Evolutionary conservation across 345 rosid genomes (phyloP), one percentile per base, ranked within the genome.

Genomic region (Geranium brycei): DNA sequence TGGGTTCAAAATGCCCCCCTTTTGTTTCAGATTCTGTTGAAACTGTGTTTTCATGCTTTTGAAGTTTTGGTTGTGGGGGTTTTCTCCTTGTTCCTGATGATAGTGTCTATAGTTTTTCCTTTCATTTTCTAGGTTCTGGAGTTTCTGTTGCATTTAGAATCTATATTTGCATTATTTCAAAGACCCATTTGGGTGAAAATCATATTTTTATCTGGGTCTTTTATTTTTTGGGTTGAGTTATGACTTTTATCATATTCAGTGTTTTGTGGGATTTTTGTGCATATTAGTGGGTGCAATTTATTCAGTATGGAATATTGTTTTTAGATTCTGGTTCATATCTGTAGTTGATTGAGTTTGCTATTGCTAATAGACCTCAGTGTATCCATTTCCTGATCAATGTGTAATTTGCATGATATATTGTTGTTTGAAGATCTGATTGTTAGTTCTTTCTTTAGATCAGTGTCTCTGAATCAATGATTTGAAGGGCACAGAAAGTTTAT

Each of bases 381-480:
- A 38, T 10, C 47, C 4, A 23, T 38, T 38, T 38, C 47, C 47
- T 5, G 47, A 1, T 38, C 6, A 38, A 38, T 38, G 3, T 38
- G 28, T 10, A 38, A 5, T 38, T 38, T 38, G 47, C 4, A 5
- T 38, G 1, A 5, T 38, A 38, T 38, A 5, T 10, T 38, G 11
- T 38, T 38, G 47, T 53, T 57, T 73, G 60, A 69, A 71, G 80
- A 79, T 79, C 78, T 62, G 63, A 67, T 35, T 65, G 66, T 40
- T 4, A 2, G 63, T 51, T 16, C 31, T 41, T 47, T 31, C 59
- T 61, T 40, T 63, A 8, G 57, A 2, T 38, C 47, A 38, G 47
- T 10, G 47, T 38, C 47, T 38, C 47, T 3, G 47, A 38, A 10
- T 38, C 47, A 10, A 38, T 10, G 6, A 38, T 38, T 10, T 23